phyloP scores from a whole-genome alignment of 139 green algal genomes.

The Desmodesmus armatus region DNA sequence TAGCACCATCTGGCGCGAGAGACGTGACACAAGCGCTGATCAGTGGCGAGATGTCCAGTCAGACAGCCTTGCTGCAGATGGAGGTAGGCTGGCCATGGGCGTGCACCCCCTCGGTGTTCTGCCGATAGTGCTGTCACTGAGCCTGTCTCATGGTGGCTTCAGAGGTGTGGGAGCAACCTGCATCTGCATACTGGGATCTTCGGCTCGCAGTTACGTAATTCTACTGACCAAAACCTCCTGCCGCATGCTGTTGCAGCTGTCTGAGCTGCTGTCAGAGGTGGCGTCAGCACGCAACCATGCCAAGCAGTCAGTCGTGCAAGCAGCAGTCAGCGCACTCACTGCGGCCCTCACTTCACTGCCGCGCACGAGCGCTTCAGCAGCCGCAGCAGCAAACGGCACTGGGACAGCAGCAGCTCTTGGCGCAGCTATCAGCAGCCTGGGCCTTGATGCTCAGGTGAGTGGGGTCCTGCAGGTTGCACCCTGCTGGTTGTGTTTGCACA shows the following conservation, averaged over 20 bases:
- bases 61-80: conserved; percentile 58
- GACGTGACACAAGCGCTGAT: conserved; percentile 21
- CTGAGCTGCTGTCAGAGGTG: conserved; percentile 29
- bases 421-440: conserved; percentile 27
- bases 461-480: neutral
- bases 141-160: neutral
- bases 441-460: conserved; percentile 13
- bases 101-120: neutral
- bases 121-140: neutral
- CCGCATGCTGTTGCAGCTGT: conserved; percentile 1
- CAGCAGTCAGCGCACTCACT: no score
- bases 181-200: neutral
- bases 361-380: no score
- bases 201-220: neutral
- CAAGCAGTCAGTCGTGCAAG: no score
- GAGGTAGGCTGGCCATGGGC: conserved; percentile 14
- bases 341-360: no score
- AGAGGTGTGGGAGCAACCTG: neutral
- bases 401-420: neutral
- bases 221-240: neutral
- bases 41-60: conserved; percentile 36
- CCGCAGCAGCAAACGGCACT: neutral
- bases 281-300: neutral
- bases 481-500: no score
- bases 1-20: no score